Conservation (phyloP, 352 stramenopile species). For the Phytopythium boreale region DNA sequence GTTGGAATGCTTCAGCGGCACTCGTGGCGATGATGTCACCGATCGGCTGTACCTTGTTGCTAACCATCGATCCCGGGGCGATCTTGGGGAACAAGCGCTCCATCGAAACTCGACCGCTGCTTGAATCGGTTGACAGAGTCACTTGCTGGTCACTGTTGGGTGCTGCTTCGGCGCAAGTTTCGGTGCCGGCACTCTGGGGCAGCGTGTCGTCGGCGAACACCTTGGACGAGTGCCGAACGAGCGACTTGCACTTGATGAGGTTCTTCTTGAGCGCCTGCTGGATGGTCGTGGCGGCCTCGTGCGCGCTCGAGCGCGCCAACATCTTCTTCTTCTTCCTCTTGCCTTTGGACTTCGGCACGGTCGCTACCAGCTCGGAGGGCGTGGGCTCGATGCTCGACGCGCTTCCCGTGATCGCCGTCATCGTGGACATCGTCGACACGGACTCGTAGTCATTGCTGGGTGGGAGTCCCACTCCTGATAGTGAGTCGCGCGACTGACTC, state of each 20-base stretch:
- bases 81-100: not conserved
- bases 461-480: not conserved
- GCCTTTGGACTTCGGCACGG: conserved; percentile 12
- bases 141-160: not conserved
- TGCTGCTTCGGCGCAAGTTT: not conserved
- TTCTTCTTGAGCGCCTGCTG: conserved; percentile 47
- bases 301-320: conserved; percentile 8
- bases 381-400: not conserved
- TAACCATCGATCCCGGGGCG: not conserved
- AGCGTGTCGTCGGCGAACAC: conserved; percentile 29
- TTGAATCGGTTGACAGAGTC: not conserved
- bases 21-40: no score
- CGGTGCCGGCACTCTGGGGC: not conserved
- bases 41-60: conserved; percentile 5
- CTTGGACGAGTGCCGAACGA: conserved; percentile 43
- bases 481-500: not conserved
- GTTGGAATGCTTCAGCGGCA: no score
- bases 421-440: not conserved
- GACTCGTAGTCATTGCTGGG: not conserved
- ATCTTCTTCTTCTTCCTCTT: conserved; percentile 1
- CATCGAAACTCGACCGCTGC: not conserved
- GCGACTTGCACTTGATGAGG: conserved; percentile 27
- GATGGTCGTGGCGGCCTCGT: conserved; percentile 37
- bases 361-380: not conserved
- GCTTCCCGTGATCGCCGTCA: not conserved